Conservation (phyloP, 495 filamentous ascomycete species). For the Cairneyella variabilis region DNA sequence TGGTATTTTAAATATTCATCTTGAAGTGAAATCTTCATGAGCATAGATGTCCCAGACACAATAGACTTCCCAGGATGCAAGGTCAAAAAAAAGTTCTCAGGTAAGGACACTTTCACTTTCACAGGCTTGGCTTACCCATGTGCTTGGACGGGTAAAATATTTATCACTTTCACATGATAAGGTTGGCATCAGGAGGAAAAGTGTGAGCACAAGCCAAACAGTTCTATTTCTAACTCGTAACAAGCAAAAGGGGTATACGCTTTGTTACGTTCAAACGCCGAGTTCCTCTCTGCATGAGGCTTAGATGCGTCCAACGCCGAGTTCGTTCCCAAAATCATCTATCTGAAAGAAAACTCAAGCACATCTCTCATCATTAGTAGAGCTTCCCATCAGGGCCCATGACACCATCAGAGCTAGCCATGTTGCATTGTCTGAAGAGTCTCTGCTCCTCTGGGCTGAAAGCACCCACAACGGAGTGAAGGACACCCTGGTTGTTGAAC, state of each 20-base stretch:
- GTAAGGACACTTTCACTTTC: no score
- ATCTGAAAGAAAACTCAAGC: constrained; percentile 1
- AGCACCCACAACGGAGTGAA: constrained; percentile 70
- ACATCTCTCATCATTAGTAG: constrained; percentile 12
- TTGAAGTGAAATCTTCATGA: no score
- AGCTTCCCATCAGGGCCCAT: constrained; percentile 37
- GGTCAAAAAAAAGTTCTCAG: no score
- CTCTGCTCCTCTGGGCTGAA: constrained; percentile 67
- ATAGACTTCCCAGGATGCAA: no score
- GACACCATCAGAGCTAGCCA: constrained; percentile 56
- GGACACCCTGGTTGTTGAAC: constrained; percentile 68
- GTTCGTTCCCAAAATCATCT: constrained; percentile 21
- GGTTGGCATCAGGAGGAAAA: background rate
- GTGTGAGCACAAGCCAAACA: background rate
- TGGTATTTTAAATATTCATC: no score
- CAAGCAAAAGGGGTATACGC: constrained; percentile 26
- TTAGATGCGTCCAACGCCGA: constrained; percentile 28
- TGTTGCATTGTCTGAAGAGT: constrained; percentile 72
- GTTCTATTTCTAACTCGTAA: background rate
- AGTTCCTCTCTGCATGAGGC: constrained; percentile 23
- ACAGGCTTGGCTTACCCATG: no score
- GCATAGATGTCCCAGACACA: no score
- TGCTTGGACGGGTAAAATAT: background rate
- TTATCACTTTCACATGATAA: background rate
- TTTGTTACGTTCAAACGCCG: constrained; percentile 30